Evolutionary conservation across 2,329 filamentous ascomycete genomes (phyloP), one percentile per base, ranked within the genome.

Genomic region (Colletotrichum sublineola): DNA sequence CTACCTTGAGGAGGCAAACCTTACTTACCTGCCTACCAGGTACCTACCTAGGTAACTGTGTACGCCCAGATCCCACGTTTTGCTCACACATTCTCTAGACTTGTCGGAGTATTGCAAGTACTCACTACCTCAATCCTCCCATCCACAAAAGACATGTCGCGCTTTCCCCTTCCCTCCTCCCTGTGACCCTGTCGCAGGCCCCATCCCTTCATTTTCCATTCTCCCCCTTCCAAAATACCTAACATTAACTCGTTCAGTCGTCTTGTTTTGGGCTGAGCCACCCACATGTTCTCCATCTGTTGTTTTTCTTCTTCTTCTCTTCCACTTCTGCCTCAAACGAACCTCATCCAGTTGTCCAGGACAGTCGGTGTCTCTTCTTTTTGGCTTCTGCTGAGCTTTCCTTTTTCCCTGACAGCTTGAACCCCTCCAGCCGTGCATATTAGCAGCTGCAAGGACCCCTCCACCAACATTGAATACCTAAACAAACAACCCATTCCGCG

Each of bases 141-240:
- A 40, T 58, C 53, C 44, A 68, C 63, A 60, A 67, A 67, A 36
- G 40, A 65, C 53, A 62, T 71, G 71, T 73, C 71, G 68, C 62
- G 68, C 71, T 53, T 71, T 61, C 61, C 67, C 68, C 67, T 71
- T 71, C 71, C 52, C 48, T 63, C 29, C 31, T 57, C 36, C 68
- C 63, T 24, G 24, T 24, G 24, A 24, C 71, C 68, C 62, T 73
- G 71, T 71, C 67, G 63, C 71, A 71, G 63, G 71, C 62, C 62
- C 61, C 62, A 70, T 73, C 71, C 71, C 71, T 73, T 73, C 71
- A 67, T 73, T 73, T 73, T 73, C 71, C 53, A 24, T 52, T 71
- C 55, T 71, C 67, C 71, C 70, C 67, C 71, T 73, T 73, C 71
- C 68, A 71, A 57, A 71, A 71, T 36, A 24, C 24, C 24, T 24